Evolutionary conservation across 148 eudicot species (phyloP), one percentile per base, ranked within the genome.

Genomic region (Vaccinium macrocarpon): DNA sequence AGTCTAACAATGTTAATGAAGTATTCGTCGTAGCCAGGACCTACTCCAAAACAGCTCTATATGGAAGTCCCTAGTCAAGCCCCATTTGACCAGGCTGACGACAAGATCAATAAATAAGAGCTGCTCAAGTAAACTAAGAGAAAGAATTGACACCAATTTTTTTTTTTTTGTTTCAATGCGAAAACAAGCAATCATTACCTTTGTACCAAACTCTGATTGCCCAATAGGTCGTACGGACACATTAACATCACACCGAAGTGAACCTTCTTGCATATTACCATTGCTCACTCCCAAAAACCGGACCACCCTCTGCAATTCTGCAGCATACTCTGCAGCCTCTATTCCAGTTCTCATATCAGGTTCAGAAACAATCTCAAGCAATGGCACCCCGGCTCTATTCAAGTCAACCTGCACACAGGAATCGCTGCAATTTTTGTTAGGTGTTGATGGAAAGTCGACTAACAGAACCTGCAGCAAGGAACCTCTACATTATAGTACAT

Each of bases 221-320:
- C 98, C 98, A 78, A 89, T 86, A 32, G 98, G 96, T 35, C 99
- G 95, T 82, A 97, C 79, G 5, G 99, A 97, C 82, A 97, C 91
- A 77, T 97, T 97, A 86, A 96, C 98, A 86, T 94, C 95, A 89
- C 97, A 96, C 85, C 96, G 99, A 82, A 97, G 93, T 51, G 99
- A 97, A 61, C 99, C 99, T 90, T 95, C 99, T 87, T 95, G 98
- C 98, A 95, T 97, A 88, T 97, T 97, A 59, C 99, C 99, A 87
- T 97, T 97, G 86, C 97, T 88, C 77, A 97, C 93, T 85, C 97
- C 99, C 86, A 97, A 89, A 88, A 93, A 97, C 85, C 99, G 85
- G 79, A 97, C 99, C 86, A 97, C 21, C 86, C 99, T 95, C 87
- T 97, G 99, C 86, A 97, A 71, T 86, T 97, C 99, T 53, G 99